phyloP scores from a whole-genome alignment of 192 early-diverging fungal species.

The Podila epigama region DNA sequence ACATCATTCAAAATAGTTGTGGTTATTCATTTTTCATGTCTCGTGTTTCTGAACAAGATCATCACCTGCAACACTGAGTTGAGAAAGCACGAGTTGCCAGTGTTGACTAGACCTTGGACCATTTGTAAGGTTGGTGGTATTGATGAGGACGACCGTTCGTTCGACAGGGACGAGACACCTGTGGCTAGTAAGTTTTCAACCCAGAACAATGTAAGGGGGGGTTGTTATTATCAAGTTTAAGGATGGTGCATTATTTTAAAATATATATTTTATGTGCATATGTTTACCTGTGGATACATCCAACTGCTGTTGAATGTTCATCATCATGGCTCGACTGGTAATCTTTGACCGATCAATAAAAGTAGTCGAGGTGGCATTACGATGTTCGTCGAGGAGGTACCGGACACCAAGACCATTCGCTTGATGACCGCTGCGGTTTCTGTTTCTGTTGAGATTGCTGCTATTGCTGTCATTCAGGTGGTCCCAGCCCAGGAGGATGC shows the following conservation, averaged over 20 bases:
- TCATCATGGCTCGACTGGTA: constrained; percentile 37
- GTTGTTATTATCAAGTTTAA: neutral
- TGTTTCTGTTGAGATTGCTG: neutral
- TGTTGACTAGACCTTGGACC: constrained; percentile 83
- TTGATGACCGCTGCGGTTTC: neutral
- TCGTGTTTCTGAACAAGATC: neutral
- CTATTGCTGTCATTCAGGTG: neutral
- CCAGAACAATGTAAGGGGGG: neutral
- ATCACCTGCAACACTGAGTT: constrained; percentile 88
- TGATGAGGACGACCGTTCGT: neutral
- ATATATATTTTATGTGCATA: neutral
- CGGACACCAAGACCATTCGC: neutral
- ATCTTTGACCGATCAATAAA: constrained; percentile 30
- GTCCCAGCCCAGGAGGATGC: constrained; percentile 38
- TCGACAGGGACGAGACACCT: constrained; percentile 14
- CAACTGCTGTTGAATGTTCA: constrained; percentile 14
- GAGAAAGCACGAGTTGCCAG: constrained; percentile 94
- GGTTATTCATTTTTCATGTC: neutral
- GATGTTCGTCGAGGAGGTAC: constrained; percentile 7
- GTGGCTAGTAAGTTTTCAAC: constrained; percentile 1
- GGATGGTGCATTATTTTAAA: neutral
- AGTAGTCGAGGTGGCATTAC: constrained; percentile 10
- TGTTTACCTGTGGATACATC: neutral
- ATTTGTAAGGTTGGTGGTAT: constrained; percentile 7
- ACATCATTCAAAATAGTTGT: neutral